Evolutionary conservation across 345 rosid genomes (phyloP).

Genomic region (Psidium guajava): DNA sequence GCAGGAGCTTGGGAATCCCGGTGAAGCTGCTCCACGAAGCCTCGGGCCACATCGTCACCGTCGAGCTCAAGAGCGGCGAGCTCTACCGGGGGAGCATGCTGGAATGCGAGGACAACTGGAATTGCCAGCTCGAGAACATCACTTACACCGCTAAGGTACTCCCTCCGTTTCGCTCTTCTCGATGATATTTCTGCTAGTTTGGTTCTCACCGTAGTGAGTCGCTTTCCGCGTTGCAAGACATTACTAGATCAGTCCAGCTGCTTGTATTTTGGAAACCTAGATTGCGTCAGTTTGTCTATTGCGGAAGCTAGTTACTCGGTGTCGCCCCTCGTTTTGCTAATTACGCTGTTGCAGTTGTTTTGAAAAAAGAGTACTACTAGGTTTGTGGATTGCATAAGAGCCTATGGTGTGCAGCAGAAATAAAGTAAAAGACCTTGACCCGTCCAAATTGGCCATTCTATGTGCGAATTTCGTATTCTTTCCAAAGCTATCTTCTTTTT

Average conservation of each 20-base stretch:
- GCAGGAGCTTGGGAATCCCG: conserved; percentile 18
- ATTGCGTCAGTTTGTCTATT: not conserved
- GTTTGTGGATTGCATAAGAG: not conserved
- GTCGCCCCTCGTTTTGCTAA: not conserved
- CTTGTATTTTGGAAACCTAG: not conserved
- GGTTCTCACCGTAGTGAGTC: not conserved
- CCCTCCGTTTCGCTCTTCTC: not conserved
- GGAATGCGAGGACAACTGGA: conserved; percentile 21
- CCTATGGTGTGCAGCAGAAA: not conserved
- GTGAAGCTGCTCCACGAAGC: conserved; percentile 18
- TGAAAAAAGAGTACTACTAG: not conserved
- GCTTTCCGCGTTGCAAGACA: not conserved
- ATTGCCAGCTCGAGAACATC: conserved; percentile 20
- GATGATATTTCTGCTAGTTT: not conserved
- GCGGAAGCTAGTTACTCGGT: not conserved
- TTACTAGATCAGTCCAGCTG: not conserved
- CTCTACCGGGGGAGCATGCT: conserved; percentile 16
- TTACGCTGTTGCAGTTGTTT: not conserved
- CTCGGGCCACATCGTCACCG: conserved; percentile 15
- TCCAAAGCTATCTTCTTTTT: not conserved
- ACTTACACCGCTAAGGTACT: conserved; percentile 12
- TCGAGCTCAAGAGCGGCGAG: conserved; percentile 16
- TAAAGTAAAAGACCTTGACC: not conserved
- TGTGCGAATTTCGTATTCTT: not conserved
- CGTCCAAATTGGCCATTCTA: not conserved